phyloP scores from a whole-genome alignment of 495 filamentous ascomycete genomes.

The Aspergillus affinis region DNA sequence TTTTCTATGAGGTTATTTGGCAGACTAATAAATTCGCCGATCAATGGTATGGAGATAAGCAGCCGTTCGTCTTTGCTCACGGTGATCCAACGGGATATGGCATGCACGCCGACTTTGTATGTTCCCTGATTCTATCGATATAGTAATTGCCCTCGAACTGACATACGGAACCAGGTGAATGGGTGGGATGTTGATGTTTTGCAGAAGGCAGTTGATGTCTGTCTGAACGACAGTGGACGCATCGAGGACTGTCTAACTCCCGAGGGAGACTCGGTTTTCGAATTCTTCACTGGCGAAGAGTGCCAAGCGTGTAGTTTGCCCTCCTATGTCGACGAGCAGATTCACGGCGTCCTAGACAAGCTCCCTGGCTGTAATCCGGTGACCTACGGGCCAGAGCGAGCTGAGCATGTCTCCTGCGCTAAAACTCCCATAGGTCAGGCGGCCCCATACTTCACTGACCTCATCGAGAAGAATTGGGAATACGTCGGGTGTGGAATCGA shows the following conservation, averaged over 20 bases:
- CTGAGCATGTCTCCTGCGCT: not conserved
- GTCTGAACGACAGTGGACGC: constrained; percentile 5
- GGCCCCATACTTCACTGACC: constrained; percentile 11
- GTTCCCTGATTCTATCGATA: not conserved
- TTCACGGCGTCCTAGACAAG: constrained; percentile 5
- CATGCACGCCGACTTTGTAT: constrained; percentile 12
- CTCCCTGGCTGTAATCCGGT: constrained; percentile 15
- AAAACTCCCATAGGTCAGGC: constrained; percentile 1
- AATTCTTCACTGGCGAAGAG: not conserved
- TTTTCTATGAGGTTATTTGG: constrained; percentile 72
- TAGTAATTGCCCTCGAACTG: not conserved
- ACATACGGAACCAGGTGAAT: constrained; percentile 4
- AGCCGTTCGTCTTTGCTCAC: constrained; percentile 60
- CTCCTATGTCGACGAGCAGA: constrained; percentile 2
- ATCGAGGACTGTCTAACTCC: constrained; percentile 6
- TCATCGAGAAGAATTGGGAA: not conserved
- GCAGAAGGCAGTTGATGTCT: constrained; percentile 10
- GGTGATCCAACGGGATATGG: constrained; percentile 14
- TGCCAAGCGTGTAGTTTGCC: not conserved
- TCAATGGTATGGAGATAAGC: constrained; percentile 55
- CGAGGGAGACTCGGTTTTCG: not conserved
- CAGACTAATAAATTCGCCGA: constrained; percentile 54
- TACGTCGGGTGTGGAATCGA: constrained; percentile 9
- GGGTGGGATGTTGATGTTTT: constrained; percentile 13
- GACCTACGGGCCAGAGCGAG: constrained; percentile 5